Evolutionary conservation across 345 rosid species (phyloP), one percentile per base, ranked within the genome.

Genomic region (Lepidium africanum): DNA sequence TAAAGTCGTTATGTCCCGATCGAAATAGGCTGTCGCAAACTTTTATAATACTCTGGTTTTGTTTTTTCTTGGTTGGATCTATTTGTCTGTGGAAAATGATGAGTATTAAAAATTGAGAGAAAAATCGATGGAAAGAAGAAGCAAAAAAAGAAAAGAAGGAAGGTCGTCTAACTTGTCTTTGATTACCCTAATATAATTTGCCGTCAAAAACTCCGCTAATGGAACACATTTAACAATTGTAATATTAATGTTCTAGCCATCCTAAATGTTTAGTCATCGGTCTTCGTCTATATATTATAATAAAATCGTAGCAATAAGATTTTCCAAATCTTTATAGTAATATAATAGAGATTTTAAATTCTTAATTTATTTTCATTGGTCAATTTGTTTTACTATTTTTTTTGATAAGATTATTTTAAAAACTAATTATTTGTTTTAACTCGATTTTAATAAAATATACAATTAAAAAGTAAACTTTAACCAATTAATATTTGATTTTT

Each of bases 1-100:
- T 73, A 38, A 65, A 55, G 15, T 46, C 39, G 19, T 72, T 4
- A 42, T 14, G 77, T 72, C 71, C 32, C 59, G 15, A 42, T 72
- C 66, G 19, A 33, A 40, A 32, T 49, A 32, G 27, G 66, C 47
- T 72, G 76, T 57, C 40, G 14, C 14, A 13, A 48, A 30, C 5
- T 55, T 54, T 47, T 39, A 23, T 33, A 47, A 55, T 37, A 30
- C 15, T 48, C 8, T 39, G 45, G 15, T 30, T 56, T 71, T 64
- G 65, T 39, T 39, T 58, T 55, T 19, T 64, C 27, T 11, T 30
- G 14, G 58, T 56, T 72, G 71, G 65, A 37, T 64, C 52, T 32
- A 56, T 46, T 47, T 33, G 37, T 25, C 35, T 46, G 42, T 54
- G 33, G 59, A 72, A 45, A 46, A 72, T 25, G 36, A 71, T 46